phyloP scores from a whole-genome alignment of 495 filamentous ascomycete genomes.

The Aspergillus hancockii region DNA sequence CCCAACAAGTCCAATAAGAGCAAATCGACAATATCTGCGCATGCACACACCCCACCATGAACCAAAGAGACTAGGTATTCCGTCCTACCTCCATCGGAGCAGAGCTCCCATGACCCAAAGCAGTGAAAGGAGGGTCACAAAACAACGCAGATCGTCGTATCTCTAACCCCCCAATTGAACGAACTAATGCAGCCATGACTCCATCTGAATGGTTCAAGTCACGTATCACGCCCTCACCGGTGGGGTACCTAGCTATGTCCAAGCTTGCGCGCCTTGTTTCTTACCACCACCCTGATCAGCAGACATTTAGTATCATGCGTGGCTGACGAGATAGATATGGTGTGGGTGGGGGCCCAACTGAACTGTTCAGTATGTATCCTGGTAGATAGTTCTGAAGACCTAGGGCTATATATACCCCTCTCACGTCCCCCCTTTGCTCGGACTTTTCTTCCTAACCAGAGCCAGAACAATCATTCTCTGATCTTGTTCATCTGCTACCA shows the following conservation, averaged over 20 bases:
- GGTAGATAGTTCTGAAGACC: background rate
- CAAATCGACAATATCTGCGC: no score
- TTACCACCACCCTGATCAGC: background rate
- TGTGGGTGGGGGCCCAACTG: background rate
- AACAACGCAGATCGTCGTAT: background rate
- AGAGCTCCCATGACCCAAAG: background rate
- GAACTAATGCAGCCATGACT: background rate
- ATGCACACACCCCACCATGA: no score
- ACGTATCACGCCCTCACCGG: background rate
- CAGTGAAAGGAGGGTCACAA: background rate
- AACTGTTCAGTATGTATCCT: background rate
- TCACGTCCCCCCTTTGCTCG: background rate
- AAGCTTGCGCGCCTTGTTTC: background rate
- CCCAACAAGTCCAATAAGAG: no score
- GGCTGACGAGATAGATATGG: background rate
- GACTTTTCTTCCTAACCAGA: background rate
- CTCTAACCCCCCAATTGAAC: background rate
- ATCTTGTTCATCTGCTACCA: constrained; percentile 5
- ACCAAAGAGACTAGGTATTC: no score
- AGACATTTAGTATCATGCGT: background rate
- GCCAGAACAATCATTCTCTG: background rate
- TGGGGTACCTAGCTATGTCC: background rate
- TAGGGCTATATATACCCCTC: background rate
- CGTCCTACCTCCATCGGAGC: background rate
- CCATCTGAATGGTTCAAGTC: background rate